phyloP scores from a whole-genome alignment of 805 yeast genomes.

The Ogataea methanolica region DNA sequence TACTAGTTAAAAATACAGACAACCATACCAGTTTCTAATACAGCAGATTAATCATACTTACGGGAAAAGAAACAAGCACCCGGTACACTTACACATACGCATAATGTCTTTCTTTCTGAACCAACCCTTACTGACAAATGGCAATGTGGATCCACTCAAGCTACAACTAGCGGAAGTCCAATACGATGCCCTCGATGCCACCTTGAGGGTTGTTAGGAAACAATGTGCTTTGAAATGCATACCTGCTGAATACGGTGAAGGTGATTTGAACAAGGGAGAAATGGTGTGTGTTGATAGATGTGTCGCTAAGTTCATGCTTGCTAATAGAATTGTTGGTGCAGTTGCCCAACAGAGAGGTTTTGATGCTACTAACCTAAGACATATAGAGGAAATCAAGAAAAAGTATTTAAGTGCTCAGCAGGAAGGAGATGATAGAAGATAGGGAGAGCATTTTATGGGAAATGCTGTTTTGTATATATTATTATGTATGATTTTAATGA shows the following conservation, averaged over 20 bases:
- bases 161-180: constrained; percentile 63
- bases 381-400: constrained; percentile 23
- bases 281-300: constrained; percentile 79
- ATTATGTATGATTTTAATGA: neutral
- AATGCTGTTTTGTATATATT: neutral
- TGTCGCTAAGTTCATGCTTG: constrained; percentile 74
- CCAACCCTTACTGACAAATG: constrained; percentile 34
- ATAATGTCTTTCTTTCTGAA: constrained; percentile 66
- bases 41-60: too few relatives aligned
- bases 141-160: constrained; percentile 55
- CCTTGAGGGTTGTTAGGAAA: constrained; percentile 44
- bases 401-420: constrained; percentile 10
- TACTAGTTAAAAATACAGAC: too few relatives aligned
- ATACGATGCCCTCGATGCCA: constrained; percentile 55
- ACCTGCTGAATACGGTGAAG: constrained; percentile 79
- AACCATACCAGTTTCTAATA: too few relatives aligned
- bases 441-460: neutral
- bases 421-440: neutral
- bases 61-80: too few relatives aligned
- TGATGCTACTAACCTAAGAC: constrained; percentile 37
- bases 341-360: constrained; percentile 40
- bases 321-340: constrained; percentile 60
- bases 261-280: constrained; percentile 83
- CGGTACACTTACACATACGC: too few relatives aligned
- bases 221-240: constrained; percentile 76